Base-by-base conservation (phyloP, 2,329 filamentous ascomycete species). In the Aspergillus sp. region DNA sequence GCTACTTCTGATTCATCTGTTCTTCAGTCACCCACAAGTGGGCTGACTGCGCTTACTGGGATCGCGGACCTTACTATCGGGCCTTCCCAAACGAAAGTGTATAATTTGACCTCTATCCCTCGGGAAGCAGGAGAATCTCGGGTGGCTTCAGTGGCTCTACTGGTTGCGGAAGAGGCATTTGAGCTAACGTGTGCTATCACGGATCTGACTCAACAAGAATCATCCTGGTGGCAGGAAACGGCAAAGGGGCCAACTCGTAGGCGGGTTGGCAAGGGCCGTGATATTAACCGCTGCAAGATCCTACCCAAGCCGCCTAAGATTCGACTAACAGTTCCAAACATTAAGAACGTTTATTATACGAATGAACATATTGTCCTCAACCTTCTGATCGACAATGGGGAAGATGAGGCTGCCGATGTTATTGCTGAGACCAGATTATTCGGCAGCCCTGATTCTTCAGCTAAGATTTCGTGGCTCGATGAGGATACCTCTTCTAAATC, bases 231-330 rank as follows among this genome's bases (percentile, higher is more conserved):
- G 79, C 68, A 71, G 39, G 60, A 72, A 12, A 74, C 69, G 35
- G 65, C 67, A 23, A 73, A 73, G 27, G 72, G 70, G 2, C 64
- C 72, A 8, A 57, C 71, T 24, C 66, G 67, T 48, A 77, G 74
- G 63, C 69, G 70, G 44, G 68, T 81, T 23, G 75, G 78, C 21
- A 78, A 78, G 53, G 75, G 76, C 54, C 70, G 75, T 40, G 78
- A 83, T 56, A 78, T 80, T 1, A 78, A 84, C 35, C 77, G 78
- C 2, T 84, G 96, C 56, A 87, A 85, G 56, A 86, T 99, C 23
- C 81, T 92, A 54, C 93, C 95, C 1, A 90, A 96, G 63, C 95
- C 93, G 27, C 95, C 95, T 0, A 98, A 97, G 74, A 86, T 99
- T 78, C 87, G 91, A 65, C 85, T 99, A 46, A 82, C 79, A 24